These are phyloP conservation scores for Didymella sp. DNA, from an alignment of 2,329 filamentous ascomycete genomes.

Conservation along the genomic window DNA sequence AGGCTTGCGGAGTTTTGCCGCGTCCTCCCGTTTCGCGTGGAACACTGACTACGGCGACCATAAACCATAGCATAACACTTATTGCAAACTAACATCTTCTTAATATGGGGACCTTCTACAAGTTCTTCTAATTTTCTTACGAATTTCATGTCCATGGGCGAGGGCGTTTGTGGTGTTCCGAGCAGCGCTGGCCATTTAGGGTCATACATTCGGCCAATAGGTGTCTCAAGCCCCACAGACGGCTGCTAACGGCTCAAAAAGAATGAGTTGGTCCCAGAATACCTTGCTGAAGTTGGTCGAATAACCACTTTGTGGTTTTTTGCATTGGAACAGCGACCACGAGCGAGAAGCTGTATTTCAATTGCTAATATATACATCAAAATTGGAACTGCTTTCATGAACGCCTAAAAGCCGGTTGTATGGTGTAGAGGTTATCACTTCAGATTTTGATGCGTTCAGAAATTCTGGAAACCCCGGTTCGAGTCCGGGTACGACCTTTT, in stretches of 20 bases:
- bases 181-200: too few species aligned
- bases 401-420: conserved; percentile 16
- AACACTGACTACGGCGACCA: too few species aligned
- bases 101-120: too few species aligned
- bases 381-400: too few species aligned
- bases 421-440: conserved; percentile 38
- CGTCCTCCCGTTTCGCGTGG: too few species aligned
- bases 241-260: not conserved
- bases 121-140: too few species aligned
- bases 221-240: not conserved
- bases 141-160: too few species aligned
- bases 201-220: not conserved
- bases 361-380: not conserved
- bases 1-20: too few species aligned
- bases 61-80: too few species aligned
- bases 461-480: conserved; percentile 37
- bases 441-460: conserved; percentile 33
- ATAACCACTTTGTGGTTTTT: not conserved
- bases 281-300: not conserved
- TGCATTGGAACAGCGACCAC: not conserved
- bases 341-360: not conserved
- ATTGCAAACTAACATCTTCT: too few species aligned
- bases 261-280: not conserved
- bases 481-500: conserved; percentile 25
- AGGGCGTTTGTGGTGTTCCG: too few species aligned